Conservation (phyloP, 2,329 filamentous ascomycete species). For the Stemphylium lycopersici region DNA sequence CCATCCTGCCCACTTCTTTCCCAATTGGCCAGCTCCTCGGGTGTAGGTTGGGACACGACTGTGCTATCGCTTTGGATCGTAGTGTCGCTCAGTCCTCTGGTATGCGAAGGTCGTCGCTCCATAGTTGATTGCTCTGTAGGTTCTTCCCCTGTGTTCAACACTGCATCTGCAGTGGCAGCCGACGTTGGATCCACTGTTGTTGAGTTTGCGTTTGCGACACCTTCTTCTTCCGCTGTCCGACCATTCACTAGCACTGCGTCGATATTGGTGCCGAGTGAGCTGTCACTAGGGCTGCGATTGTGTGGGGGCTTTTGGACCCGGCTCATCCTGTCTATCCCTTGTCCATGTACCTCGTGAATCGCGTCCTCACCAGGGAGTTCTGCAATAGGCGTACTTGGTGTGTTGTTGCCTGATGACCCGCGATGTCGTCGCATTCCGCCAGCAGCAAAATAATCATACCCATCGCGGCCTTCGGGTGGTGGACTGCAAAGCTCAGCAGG, state of each 20-base stretch:
- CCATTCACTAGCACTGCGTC: slow-evolving; percentile 32
- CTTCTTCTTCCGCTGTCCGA: not conserved
- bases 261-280: slow-evolving; percentile 35
- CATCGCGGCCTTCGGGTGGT: slow-evolving; percentile 22
- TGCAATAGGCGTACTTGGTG: slow-evolving; percentile 33
- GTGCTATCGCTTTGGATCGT: slow-evolving; percentile 44
- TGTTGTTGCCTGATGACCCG: slow-evolving; percentile 35
- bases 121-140: not conserved
- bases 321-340: slow-evolving; percentile 23
- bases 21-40: slow-evolving; percentile 42
- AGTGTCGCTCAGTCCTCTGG: slow-evolving; percentile 39
- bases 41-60: slow-evolving; percentile 43
- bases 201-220: not conserved
- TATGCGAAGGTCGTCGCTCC: slow-evolving; percentile 39
- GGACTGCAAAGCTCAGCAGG: slow-evolving; percentile 45
- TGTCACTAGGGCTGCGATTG: slow-evolving; percentile 36
- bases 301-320: slow-evolving; percentile 23
- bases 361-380: slow-evolving; percentile 43
- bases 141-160: not conserved
- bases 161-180: not conserved
- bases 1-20: slow-evolving; percentile 12
- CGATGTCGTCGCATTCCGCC: slow-evolving; percentile 27
- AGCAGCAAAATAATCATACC: slow-evolving; percentile 35
- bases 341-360: slow-evolving; percentile 18
- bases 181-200: not conserved